Evolutionary conservation across 441 rosid species (phyloP), one percentile per base, ranked within the genome.

Genomic region (Corymbia calophylla): DNA sequence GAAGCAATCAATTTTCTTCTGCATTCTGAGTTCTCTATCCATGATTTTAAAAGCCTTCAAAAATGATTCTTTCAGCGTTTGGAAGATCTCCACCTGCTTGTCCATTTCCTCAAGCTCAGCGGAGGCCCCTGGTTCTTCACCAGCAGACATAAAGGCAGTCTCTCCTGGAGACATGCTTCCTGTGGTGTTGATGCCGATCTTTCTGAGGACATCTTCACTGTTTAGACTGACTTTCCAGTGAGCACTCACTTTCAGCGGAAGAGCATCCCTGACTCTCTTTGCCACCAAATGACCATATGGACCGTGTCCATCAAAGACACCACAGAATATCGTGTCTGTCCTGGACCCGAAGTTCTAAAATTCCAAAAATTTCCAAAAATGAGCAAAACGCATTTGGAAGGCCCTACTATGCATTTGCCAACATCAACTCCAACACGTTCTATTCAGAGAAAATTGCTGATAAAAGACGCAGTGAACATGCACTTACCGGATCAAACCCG

Each of bases 301-400:
- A 35, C 89, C 89, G 19, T 88, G 89, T 44, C 89, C 90, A 53
- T 88, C 90, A 51, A 88, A 88, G n/a, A 88, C 87, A 29, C 90
- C 90, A 39, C 90, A 82, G 47, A 88, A 88, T 47, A 53, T 88
- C 54, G 80, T 49, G 60, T 84, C 90, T 53, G 88, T 51, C 29
- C 49, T 44, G 70, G 44, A 39, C 18, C 44, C 87, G 1, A 88
- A 88, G 15, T 56, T 88, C 70, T 82, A 27, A 73, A 73, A 73
- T 39, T 73, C 85, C 48, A n/a, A 58, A 60, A 32, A 73, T 12
- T 49, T 73, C 25, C 64, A n/a, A 77, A 53, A 88, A 53, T 56
- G 87, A 88, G 44, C 31, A 25, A 56, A 49, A 48, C 5, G 18
- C 49, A 49, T 53, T 58, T 73, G 44, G 51, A 73, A 23, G n/a